These are phyloP conservation scores for Hypoxylon sp. DNA, from an alignment of 2,329 filamentous ascomycete genomes.

Conservation along the genomic window DNA sequence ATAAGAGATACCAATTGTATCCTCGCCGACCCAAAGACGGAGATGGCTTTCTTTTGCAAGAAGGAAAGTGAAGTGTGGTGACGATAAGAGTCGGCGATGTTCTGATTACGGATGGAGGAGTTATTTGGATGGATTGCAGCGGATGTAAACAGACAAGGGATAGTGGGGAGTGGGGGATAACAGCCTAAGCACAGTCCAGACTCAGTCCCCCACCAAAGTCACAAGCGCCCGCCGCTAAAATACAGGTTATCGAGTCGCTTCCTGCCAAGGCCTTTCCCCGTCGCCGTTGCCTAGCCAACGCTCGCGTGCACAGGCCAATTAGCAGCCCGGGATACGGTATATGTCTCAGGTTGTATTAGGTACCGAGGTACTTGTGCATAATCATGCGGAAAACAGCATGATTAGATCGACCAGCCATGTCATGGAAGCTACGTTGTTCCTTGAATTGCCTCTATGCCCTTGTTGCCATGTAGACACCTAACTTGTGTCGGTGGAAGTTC, in stretches of 20 bases:
- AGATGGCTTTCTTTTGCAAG: conserved; percentile 11
- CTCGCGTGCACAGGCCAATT: conserved; percentile 21
- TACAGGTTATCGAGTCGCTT: conserved; percentile 16
- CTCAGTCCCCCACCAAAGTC: conserved; percentile 21
- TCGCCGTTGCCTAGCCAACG: conserved; percentile 40
- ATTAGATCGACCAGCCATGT: conserved; percentile 5
- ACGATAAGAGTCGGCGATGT: conserved; percentile 22
- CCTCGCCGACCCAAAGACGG: conserved; percentile 13
- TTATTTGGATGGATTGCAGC: conserved; percentile 41
- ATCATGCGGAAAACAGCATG: conserved; percentile 23
- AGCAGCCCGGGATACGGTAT: conserved; percentile 6
- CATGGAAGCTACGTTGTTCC: conserved; percentile 3
- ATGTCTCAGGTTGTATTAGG: conserved; percentile 37
- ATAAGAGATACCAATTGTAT: conserved; percentile 23
- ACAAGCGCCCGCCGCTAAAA: conserved; percentile 39
- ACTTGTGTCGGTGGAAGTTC: neutral
- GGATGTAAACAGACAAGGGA: conserved; percentile 46
- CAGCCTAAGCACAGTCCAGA: conserved; percentile 13
- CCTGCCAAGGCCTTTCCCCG: conserved; percentile 25
- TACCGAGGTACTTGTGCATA: conserved; percentile 31
- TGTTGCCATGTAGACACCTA: too few relatives aligned
- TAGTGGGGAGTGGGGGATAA: conserved; percentile 38
- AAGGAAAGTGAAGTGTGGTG: conserved; percentile 33
- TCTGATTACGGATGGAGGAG: conserved; percentile 32
- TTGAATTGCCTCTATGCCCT: neutral